Evolutionary conservation across 257 asterid species (phyloP), one percentile per base, ranked within the genome.

Genomic region (Rauvolfia tetraphylla): DNA sequence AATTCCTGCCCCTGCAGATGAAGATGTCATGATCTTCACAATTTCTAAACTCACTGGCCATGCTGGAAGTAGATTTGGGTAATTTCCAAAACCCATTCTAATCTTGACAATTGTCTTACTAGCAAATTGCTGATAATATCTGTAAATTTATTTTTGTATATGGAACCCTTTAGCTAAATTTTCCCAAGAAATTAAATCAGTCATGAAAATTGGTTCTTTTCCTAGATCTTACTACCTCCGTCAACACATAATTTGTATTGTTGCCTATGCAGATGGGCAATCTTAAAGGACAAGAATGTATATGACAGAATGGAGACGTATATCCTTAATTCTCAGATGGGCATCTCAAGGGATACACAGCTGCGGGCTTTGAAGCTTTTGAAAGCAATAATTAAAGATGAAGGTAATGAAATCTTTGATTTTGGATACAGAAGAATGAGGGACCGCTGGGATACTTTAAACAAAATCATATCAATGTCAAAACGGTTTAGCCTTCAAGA

Each of bases 41-140:
- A 59, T 89, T 25, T 91, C 97, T 6, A 93, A 91, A 86, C 89
- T 93, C 44, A 88, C 97, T 4, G 97, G 97, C 48, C 97, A 93
- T 80, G 98, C 96, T 17, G 96, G 98, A 78, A 89, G 87, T 77
- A 79, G 95, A 86, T 83, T 91, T 72, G 97, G 97, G 96, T 90
- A 89, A 82, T 33, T 33, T 13, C 25, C n/a, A n/a, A 57, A 44
- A 44, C 14, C 49, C 49, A 44, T 10, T 6, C 49, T 44, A 8
- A 18, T 53, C 22, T 22, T 25, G 7, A 4, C 10, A 53, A n/a
- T n/a, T n/a, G 25, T 18, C 22, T 53, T 9, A 53, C 10, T 53
- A 3, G 59, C 25, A 20, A 7, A 53, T 20, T 53, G 59, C 4
- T 53, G 57, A 51, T 51, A 23, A 15, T 4, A 15, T 7, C 44